phyloP scores from a whole-genome alignment of 2,329 filamentous ascomycete genomes.

The Colletotrichum liriopes region DNA sequence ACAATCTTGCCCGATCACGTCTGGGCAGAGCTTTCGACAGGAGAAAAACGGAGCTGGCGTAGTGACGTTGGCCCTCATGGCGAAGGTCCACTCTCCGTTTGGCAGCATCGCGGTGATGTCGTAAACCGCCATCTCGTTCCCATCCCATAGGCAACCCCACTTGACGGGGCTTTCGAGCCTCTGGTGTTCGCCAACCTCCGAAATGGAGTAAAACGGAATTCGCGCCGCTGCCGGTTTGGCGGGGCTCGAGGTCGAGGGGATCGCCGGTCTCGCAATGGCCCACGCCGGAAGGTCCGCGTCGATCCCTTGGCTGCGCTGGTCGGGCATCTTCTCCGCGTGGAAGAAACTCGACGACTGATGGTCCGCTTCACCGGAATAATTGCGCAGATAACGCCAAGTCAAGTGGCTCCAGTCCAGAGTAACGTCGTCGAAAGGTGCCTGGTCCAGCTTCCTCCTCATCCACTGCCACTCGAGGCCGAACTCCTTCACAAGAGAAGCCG shows the following conservation, averaged over 20 bases:
- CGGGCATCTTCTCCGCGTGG: too few relatives aligned
- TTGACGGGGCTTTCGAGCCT: background rate
- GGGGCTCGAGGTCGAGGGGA: background rate
- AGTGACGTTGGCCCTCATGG: background rate
- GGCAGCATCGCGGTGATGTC: background rate
- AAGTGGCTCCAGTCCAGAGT: background rate
- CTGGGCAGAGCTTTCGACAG: background rate
- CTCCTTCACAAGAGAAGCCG: background rate
- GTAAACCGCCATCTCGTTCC: background rate
- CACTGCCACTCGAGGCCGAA: background rate
- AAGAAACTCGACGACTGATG: background rate
- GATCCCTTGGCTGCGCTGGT: background rate
- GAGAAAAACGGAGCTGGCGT: rapidly evolving
- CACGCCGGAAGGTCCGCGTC: conserved; percentile 8
- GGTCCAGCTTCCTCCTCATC: conserved; percentile 6
- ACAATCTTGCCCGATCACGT: background rate
- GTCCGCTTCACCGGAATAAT: background rate
- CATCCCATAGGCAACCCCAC: background rate
- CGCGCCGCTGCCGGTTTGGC: background rate
- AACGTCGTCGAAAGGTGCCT: background rate
- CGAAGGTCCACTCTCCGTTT: background rate
- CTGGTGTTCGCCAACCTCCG: conserved; percentile 7
- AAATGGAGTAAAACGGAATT: background rate
- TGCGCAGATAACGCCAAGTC: background rate
- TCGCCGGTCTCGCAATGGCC: conserved; percentile 1